phyloP scores from a whole-genome alignment of 306 rosid species.

The Myrica gale region DNA sequence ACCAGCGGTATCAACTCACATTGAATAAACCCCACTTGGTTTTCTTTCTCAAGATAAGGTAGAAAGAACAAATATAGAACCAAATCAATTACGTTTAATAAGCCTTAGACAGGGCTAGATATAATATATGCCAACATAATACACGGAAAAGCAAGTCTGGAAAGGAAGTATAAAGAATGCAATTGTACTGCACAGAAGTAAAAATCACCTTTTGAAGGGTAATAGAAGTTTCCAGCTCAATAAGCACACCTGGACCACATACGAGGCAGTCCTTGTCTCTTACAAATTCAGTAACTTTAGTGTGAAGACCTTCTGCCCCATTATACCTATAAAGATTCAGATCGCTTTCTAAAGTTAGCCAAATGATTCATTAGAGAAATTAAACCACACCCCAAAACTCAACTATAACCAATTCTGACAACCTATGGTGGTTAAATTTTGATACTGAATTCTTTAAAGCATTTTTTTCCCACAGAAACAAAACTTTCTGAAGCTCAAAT shows the following conservation, averaged over 20 bases:
- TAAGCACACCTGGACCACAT: conserved; percentile 85
- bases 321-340: conserved; percentile 64
- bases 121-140: neutral
- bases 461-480: neutral
- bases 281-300: conserved; percentile 89
- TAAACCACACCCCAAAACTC: neutral
- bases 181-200: neutral
- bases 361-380: neutral
- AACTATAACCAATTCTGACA: neutral
- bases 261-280: conserved; percentile 90
- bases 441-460: neutral
- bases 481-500: neutral
- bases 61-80: neutral
- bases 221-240: conserved; percentile 85
- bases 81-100: neutral
- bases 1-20: neutral
- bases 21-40: neutral
- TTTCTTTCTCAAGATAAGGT: neutral
- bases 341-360: conserved; percentile 21
- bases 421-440: neutral
- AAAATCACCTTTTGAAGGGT: conserved; percentile 72
- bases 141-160: neutral
- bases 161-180: neutral
- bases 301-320: conserved; percentile 90
- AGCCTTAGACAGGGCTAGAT: neutral